Conservation (phyloP, 805 yeast species). For the Candida nitratophila region DNA sequence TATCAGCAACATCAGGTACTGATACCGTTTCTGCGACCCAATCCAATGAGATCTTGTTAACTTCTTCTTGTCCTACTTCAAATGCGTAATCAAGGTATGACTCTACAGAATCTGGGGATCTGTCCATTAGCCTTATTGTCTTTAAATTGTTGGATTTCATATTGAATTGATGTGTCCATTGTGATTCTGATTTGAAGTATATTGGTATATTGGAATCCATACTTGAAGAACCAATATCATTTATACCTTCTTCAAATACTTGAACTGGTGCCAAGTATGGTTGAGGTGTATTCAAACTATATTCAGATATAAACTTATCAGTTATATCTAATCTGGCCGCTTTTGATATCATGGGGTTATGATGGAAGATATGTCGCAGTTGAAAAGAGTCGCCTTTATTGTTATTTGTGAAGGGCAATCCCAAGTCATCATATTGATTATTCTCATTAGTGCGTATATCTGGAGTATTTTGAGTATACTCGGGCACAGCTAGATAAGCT, state of each 20-base stretch:
- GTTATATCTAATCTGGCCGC: conserved; percentile 36
- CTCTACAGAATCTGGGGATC: conserved; percentile 59
- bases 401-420: background rate
- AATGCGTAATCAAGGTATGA: conserved; percentile 55
- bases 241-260: background rate
- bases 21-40: conserved; percentile 54
- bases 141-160: conserved; percentile 9
- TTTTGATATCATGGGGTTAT: background rate
- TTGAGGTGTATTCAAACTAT: conserved; percentile 1
- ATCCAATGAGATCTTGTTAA: conserved; percentile 40
- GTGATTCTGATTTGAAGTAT: conserved; percentile 1
- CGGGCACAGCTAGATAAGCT: too few relatives aligned
- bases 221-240: background rate
- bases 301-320: conserved; percentile 24
- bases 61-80: conserved; percentile 30
- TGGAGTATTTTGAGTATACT: too few relatives aligned
- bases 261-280: conserved; percentile 1
- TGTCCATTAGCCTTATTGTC: conserved; percentile 31
- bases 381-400: background rate
- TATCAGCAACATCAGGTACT: conserved; percentile 73
- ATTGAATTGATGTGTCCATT: conserved; percentile 14
- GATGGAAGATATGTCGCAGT: conserved; percentile 1
- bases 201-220: background rate
- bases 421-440: too few relatives aligned
- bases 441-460: too few relatives aligned